Conservation (phyloP, 2,329 filamentous ascomycete genomes). For the Hyphodiscus sp. region DNA sequence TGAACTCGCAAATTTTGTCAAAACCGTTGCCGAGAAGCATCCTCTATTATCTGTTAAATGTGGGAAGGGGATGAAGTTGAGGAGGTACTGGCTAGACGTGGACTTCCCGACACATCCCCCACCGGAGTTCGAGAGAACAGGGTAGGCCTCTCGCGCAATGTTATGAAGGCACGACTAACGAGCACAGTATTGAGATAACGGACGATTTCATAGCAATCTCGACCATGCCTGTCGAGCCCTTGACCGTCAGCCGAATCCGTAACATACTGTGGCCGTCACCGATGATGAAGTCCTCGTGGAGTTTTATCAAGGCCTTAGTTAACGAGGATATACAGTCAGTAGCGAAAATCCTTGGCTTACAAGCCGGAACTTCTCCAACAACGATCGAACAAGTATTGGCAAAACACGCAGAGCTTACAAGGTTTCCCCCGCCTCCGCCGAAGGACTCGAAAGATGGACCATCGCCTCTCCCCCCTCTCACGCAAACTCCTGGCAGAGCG, state of each 20-base stretch:
- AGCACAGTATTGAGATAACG: slow-evolving; percentile 41
- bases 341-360: slow-evolving; percentile 41
- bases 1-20: slow-evolving; percentile 39
- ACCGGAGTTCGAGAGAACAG: slow-evolving; percentile 51
- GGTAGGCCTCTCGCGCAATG: slow-evolving; percentile 37
- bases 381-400: slow-evolving; percentile 22
- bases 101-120: slow-evolving; percentile 54
- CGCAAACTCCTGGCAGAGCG: slow-evolving; percentile 1
- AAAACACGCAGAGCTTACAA: slow-evolving; percentile 18
- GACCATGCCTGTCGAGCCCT: slow-evolving; percentile 42
- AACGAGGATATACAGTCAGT: slow-evolving; percentile 37
- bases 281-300: slow-evolving; percentile 44
- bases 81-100: slow-evolving; percentile 52
- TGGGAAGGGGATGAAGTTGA: slow-evolving; percentile 43
- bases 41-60: slow-evolving; percentile 37
- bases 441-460: slow-evolving; percentile 17
- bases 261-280: slow-evolving; percentile 49
- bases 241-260: slow-evolving; percentile 38
- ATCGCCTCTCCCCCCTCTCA: slow-evolving; percentile 6
- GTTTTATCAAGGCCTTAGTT: slow-evolving; percentile 42
- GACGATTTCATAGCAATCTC: slow-evolving; percentile 43
- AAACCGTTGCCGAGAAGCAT: slow-evolving; percentile 37
- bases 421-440: slow-evolving; percentile 5
- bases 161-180: slow-evolving; percentile 18
- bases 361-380: slow-evolving; percentile 15